phyloP scores from a whole-genome alignment of 495 filamentous ascomycete genomes.

The Lindgomyces ingoldianus region DNA sequence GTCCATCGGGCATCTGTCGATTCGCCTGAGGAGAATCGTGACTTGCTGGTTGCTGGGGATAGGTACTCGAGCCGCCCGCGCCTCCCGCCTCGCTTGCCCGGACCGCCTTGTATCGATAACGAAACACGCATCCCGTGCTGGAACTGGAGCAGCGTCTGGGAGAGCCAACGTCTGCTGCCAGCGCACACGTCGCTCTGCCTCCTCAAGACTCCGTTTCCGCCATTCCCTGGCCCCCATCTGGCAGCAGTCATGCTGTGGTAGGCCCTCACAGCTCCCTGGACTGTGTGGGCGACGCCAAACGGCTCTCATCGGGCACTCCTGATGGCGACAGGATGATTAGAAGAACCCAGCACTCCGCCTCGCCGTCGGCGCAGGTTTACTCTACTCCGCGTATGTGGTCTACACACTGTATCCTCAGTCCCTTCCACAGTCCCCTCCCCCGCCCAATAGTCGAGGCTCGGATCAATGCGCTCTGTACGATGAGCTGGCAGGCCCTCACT shows the following conservation, averaged over 20 bases:
- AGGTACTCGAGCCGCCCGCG: slow-evolving; percentile 23
- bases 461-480: slow-evolving; percentile 38
- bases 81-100: not conserved
- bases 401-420: too few relatives aligned
- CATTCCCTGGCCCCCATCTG: slow-evolving; percentile 12
- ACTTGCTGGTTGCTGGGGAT: not conserved
- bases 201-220: not conserved
- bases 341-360: slow-evolving; percentile 35
- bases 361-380: slow-evolving; percentile 34
- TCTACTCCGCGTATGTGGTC: slow-evolving; percentile 37
- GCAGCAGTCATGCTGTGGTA: slow-evolving; percentile 32
- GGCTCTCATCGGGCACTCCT: slow-evolving; percentile 3
- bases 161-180: not conserved
- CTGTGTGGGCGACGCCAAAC: slow-evolving; percentile 8
- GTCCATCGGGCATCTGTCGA: too few relatives aligned
- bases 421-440: not conserved
- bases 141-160: not conserved
- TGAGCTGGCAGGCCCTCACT: slow-evolving; percentile 37
- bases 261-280: not conserved
- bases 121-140: not conserved
- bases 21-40: not conserved
- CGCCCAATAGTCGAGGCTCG: slow-evolving; percentile 18
- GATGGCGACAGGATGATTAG: slow-evolving; percentile 37
- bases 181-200: not conserved
- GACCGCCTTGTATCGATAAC: slow-evolving; percentile 21